A percentile compares a stretch with the other conserved stretches of the same genome.
phyloP scores from a whole-genome alignment of 2,329 filamentous ascomycete species.

The Davidsoniella australis region DNA sequence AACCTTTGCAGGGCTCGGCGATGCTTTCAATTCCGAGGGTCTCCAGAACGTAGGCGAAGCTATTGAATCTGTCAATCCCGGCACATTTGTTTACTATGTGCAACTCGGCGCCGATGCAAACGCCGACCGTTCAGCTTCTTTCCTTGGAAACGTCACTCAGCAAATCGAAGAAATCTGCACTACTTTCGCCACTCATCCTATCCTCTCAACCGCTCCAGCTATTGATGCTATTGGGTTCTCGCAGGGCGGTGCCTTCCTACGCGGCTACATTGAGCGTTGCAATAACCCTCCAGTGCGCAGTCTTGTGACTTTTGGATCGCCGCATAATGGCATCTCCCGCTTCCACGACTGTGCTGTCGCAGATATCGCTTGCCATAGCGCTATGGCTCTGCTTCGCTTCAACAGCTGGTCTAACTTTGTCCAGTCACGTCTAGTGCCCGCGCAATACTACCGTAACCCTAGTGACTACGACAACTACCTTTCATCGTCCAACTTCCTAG shows the following conservation, averaged over 20 bases:
- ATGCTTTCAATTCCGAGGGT: slow-evolving; percentile 61
- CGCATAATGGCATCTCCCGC: slow-evolving; percentile 79
- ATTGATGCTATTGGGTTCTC: slow-evolving; percentile 89
- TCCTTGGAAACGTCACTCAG: slow-evolving; percentile 73
- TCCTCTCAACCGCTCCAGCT: slow-evolving; percentile 64
- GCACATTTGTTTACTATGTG: slow-evolving; percentile 70
- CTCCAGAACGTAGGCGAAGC: slow-evolving; percentile 55
- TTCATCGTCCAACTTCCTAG: slow-evolving; percentile 68
- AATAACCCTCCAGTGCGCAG: slow-evolving; percentile 57
- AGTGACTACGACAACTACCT: slow-evolving; percentile 56
- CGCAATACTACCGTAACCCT: slow-evolving; percentile 80
- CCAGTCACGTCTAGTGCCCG: slow-evolving; percentile 68
- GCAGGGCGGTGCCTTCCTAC: slow-evolving; percentile 91
- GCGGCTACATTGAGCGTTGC: slow-evolving; percentile 78
- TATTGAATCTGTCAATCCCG: slow-evolving; percentile 56
- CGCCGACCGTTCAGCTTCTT: slow-evolving; percentile 66
- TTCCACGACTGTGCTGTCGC: slow-evolving; percentile 56
- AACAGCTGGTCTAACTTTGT: slow-evolving; percentile 70
- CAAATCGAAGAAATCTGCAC: slow-evolving; percentile 65
- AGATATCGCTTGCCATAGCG: slow-evolving; percentile 69
- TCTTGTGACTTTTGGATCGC: slow-evolving; percentile 75
- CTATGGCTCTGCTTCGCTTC: slow-evolving; percentile 57
- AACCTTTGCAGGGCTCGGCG: slow-evolving; percentile 33
- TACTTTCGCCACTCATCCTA: slow-evolving; percentile 57
- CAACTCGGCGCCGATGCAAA: slow-evolving; percentile 47